phyloP scores from a whole-genome alignment of 2,329 filamentous ascomycete genomes.

The Helminthosporium solani region DNA sequence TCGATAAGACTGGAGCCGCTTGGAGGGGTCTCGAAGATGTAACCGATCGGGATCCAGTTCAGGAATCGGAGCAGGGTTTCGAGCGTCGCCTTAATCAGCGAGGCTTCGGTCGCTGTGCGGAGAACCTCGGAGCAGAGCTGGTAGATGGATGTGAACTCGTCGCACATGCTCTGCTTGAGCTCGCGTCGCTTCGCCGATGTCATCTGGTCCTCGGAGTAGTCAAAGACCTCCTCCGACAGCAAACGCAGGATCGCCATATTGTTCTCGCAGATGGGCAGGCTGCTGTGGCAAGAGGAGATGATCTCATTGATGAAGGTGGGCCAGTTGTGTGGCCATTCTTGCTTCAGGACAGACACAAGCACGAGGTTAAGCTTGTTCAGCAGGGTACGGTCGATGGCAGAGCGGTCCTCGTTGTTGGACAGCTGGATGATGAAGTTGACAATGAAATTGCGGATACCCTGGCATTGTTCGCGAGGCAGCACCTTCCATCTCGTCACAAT shows the following conservation, averaged over 20 bases:
- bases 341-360: constrained; percentile 94
- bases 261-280: constrained; percentile 97
- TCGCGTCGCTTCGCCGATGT: constrained; percentile 97
- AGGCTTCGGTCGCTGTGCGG: constrained; percentile 82
- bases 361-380: constrained; percentile 98
- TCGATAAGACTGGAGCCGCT: constrained; percentile 71
- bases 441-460: constrained; percentile 98
- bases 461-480: constrained; percentile 90
- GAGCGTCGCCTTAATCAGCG: constrained; percentile 91
- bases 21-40: constrained; percentile 91
- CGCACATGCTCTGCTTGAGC: constrained; percentile 97
- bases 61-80: constrained; percentile 95
- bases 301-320: constrained; percentile 99
- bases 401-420: constrained; percentile 83
- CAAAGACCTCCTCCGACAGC: constrained; percentile 96
- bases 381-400: constrained; percentile 81
- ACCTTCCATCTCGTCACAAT: constrained; percentile 99
- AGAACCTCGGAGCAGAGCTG: constrained; percentile 95
- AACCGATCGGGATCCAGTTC: constrained; percentile 98
- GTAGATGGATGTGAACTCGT: constrained; percentile 98
- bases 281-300: constrained; percentile 91
- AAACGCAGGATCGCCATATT: constrained; percentile 98
- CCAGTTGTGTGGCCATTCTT: constrained; percentile 99
- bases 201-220: constrained; percentile 98
- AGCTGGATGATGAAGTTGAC: constrained; percentile 97